Percentiles rank a stretch among this genome's conserved stretches.
These are phyloP conservation scores for Rosa multiflora DNA, from an alignment of 306 rosid genomes.

Conservation along the genomic window DNA sequence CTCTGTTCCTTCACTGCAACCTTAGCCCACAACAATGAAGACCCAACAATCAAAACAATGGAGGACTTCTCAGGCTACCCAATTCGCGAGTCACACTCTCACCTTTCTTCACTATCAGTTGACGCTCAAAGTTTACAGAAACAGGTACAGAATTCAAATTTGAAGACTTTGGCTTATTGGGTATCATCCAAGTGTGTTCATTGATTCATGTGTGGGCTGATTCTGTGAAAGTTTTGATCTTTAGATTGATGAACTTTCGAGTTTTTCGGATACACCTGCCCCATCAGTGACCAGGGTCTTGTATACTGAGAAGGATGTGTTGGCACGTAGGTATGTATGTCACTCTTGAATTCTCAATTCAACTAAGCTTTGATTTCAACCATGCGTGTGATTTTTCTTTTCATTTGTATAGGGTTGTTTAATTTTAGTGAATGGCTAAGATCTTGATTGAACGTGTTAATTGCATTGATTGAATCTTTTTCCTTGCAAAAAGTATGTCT, in stretches of 20 bases:
- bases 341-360: not conserved
- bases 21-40: slow-evolving; percentile 45
- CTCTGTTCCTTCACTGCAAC: slow-evolving; percentile 32
- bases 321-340: slow-evolving; percentile 64
- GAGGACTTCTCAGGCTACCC: slow-evolving; percentile 86
- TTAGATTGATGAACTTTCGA: slow-evolving; percentile 84
- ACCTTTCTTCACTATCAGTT: slow-evolving; percentile 49
- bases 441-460: not conserved
- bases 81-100: slow-evolving; percentile 53
- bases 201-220: slow-evolving; percentile 14
- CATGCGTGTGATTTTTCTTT: not conserved
- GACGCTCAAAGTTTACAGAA: slow-evolving; percentile 64
- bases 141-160: slow-evolving; percentile 47
- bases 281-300: slow-evolving; percentile 93
- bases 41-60: slow-evolving; percentile 74
- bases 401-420: not conserved
- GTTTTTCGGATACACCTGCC: slow-evolving; percentile 77
- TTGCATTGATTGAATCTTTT: not conserved
- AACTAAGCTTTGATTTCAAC: not conserved
- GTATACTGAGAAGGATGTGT: slow-evolving; percentile 77
- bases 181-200: not conserved
- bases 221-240: slow-evolving; percentile 7
- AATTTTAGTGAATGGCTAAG: not conserved
- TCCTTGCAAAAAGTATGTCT: not conserved
- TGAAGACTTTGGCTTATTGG: slow-evolving; percentile 9